phyloP scores from a whole-genome alignment of 768 basidiomycete species.

The Rhizopogon rudus region DNA sequence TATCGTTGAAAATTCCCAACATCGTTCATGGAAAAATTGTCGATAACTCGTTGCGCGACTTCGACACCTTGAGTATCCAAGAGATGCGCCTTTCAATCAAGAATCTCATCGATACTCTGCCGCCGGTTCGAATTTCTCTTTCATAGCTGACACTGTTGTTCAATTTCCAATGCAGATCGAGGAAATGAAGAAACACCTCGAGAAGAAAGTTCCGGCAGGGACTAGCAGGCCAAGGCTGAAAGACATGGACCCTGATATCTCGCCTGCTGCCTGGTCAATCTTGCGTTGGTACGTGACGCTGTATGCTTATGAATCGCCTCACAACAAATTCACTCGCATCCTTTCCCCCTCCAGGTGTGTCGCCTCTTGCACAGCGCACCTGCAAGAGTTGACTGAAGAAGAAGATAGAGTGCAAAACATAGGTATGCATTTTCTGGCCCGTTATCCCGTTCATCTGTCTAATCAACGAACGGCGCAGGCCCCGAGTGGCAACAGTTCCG shows the following conservation, averaged over 20 bases:
- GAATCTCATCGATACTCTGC: constrained; percentile 40
- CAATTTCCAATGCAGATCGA: constrained; percentile 32
- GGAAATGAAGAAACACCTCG: constrained; percentile 56
- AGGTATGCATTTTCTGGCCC: constrained; percentile 28
- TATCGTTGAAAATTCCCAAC: constrained; percentile 49
- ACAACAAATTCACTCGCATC: not conserved
- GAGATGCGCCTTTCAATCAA: constrained; percentile 46
- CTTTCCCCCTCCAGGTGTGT: constrained; percentile 43
- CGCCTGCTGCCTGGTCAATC: constrained; percentile 61
- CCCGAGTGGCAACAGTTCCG: constrained; percentile 56
- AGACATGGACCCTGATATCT: constrained; percentile 43
- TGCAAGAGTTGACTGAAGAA: constrained; percentile 53
- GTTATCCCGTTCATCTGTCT: not conserved
- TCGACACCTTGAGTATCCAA: constrained; percentile 38
- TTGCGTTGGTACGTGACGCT: constrained; percentile 46
- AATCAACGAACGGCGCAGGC: constrained; percentile 24
- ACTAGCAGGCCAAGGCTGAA: constrained; percentile 49
- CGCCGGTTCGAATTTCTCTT: constrained; percentile 33
- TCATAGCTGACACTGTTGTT: not conserved
- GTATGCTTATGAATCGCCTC: not conserved
- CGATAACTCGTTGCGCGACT: constrained; percentile 42
- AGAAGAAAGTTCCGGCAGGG: constrained; percentile 43
- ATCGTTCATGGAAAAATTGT: constrained; percentile 1
- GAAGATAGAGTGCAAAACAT: constrained; percentile 53
- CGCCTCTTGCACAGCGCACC: constrained; percentile 66